Conservation (phyloP, 805 yeast species). For the Millerago galiae region DNA sequence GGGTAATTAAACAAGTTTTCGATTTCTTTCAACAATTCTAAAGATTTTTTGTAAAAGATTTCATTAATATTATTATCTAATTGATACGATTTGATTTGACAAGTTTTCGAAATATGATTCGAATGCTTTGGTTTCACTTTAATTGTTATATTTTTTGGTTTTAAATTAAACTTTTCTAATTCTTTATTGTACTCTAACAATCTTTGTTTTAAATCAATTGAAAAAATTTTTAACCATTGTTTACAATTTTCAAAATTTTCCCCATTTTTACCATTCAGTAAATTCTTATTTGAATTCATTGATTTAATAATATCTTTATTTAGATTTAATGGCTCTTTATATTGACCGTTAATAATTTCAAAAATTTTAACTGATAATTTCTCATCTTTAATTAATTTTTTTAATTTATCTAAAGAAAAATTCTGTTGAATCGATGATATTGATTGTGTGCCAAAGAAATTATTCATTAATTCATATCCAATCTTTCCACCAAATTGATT, state of each 20-base stretch:
- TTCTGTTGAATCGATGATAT: conserved; percentile 3
- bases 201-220: conserved; percentile 71
- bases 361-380: conserved; percentile 49
- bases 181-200: conserved; percentile 73
- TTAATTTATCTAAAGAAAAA: conserved; percentile 38
- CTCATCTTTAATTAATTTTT: conserved; percentile 44
- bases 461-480: conserved; percentile 54
- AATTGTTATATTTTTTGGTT: conserved; percentile 44
- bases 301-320: conserved; percentile 63
- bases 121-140: conserved; percentile 23
- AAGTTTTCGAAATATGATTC: conserved; percentile 3
- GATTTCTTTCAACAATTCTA: conserved; percentile 37
- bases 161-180: conserved; percentile 21
- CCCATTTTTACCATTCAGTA: conserved; percentile 47
- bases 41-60: conserved; percentile 26
- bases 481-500: conserved; percentile 90
- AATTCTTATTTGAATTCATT: conserved; percentile 85
- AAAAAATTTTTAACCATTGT: conserved; percentile 74
- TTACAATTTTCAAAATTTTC: conserved; percentile 45
- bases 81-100: neutral
- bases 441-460: conserved; percentile 39
- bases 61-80: conserved; percentile 1
- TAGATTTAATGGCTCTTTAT: conserved; percentile 42
- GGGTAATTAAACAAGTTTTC: conserved; percentile 37
- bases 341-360: conserved; percentile 59